phyloP scores from a whole-genome alignment of 495 filamentous ascomycete genomes.

The Emericellopsis terricola region DNA sequence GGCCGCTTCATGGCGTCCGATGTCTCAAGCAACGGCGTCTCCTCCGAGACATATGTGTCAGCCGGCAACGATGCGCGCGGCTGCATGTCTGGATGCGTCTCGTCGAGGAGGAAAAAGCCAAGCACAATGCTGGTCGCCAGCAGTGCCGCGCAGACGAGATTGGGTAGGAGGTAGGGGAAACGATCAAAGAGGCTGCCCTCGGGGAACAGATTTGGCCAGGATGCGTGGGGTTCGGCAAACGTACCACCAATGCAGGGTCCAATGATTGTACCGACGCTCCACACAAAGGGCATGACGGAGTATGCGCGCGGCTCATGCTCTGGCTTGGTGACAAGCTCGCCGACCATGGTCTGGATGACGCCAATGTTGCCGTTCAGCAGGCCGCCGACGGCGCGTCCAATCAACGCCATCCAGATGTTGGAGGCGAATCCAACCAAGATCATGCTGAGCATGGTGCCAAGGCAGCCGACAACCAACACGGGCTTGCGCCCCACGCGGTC shows the following conservation, averaged over 20 bases:
- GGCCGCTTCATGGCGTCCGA: constrained; percentile 52
- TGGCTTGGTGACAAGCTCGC: constrained; percentile 57
- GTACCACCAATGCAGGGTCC: constrained; percentile 68
- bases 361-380: constrained; percentile 76
- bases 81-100: constrained; percentile 70
- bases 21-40: constrained; percentile 54
- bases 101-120: constrained; percentile 56
- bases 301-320: constrained; percentile 72
- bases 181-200: constrained; percentile 43
- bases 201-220: constrained; percentile 48
- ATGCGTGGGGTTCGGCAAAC: constrained; percentile 53
- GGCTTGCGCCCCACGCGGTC: constrained; percentile 76
- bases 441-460: constrained; percentile 63
- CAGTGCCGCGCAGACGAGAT: constrained; percentile 55
- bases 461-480: constrained; percentile 58
- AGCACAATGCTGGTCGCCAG: constrained; percentile 56
- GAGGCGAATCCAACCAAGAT: constrained; percentile 67
- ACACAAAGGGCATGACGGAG: constrained; percentile 74
- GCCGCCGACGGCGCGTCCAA: constrained; percentile 60
- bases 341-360: constrained; percentile 87
- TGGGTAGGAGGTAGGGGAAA: constrained; percentile 72
- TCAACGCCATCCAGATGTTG: constrained; percentile 61
- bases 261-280: constrained; percentile 71
- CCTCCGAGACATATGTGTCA: constrained; percentile 34
- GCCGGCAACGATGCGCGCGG: constrained; percentile 34